Conservation (phyloP, 352 stramenopile genomes). For the Phytophthora pseudosyringae region DNA sequence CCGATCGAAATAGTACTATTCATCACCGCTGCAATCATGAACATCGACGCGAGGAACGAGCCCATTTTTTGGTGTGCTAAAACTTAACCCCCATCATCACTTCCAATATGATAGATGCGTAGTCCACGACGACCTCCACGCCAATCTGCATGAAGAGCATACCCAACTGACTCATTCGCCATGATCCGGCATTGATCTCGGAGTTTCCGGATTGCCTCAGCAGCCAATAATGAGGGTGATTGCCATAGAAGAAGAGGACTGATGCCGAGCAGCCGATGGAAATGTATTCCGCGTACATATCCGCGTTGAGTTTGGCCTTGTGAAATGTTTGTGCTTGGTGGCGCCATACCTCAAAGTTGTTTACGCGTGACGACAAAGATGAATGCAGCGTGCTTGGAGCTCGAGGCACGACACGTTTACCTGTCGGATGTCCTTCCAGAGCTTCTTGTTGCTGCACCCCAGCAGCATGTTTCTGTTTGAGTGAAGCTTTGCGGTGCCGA, state of each 20-base stretch:
- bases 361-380: not conserved
- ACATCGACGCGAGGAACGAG: constrained; percentile 27
- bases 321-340: constrained; percentile 23
- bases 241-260: constrained; percentile 36
- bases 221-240: constrained; percentile 34
- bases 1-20: constrained; percentile 37
- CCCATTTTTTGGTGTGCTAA: constrained; percentile 13
- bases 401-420: too few relatives aligned
- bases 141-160: constrained; percentile 19
- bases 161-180: not conserved
- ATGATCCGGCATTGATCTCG: not conserved
- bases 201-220: constrained; percentile 6
- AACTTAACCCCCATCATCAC: constrained; percentile 28
- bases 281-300: constrained; percentile 51
- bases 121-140: constrained; percentile 23
- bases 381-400: not conserved
- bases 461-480: not conserved
- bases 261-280: constrained; percentile 36
- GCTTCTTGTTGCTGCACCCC: not conserved
- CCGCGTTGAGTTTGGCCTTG: constrained; percentile 18
- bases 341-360: constrained; percentile 14
- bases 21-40: constrained; percentile 18
- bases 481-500: constrained; percentile 4
- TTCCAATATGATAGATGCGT: constrained; percentile 23
- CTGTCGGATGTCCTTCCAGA: too few relatives aligned